Evolutionary conservation across 139 green algal species (phyloP).

Genomic region (Volvox africanus): DNA sequence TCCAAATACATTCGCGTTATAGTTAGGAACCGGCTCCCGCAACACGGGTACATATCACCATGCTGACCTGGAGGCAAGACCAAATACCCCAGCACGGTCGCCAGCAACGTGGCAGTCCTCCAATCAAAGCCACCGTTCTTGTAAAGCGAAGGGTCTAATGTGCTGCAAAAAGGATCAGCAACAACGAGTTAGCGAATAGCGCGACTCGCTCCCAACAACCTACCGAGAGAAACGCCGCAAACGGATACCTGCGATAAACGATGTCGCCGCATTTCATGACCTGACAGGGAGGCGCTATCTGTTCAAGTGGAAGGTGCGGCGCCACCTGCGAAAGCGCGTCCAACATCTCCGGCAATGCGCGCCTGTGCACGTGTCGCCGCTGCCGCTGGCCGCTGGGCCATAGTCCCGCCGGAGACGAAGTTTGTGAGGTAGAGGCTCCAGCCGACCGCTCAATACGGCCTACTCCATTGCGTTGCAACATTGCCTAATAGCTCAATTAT

Average conservation of each 20-base stretch:
- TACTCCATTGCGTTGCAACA: slow-evolving; percentile 1
- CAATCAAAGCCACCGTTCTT: slow-evolving; percentile 80
- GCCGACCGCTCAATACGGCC: slow-evolving; percentile 41
- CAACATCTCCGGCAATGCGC: slow-evolving; percentile 21
- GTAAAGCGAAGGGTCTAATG: slow-evolving; percentile 87
- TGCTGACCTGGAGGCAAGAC: slow-evolving; percentile 73
- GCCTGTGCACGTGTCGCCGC: not conserved
- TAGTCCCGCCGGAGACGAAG: no score
- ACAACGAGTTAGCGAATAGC: not conserved
- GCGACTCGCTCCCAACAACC: slow-evolving; percentile 15
- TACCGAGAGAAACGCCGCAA: not conserved
- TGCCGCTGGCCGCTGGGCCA: not conserved
- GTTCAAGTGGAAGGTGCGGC: slow-evolving; percentile 74
- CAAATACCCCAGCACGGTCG: slow-evolving; percentile 71
- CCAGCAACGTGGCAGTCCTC: slow-evolving; percentile 68
- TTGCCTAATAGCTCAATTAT: not conserved
- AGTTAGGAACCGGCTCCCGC: no score
- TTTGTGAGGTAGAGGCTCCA: slow-evolving; percentile 34
- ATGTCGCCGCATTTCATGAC: slow-evolving; percentile 92
- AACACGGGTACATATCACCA: not conserved
- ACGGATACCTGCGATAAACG: slow-evolving; percentile 83
- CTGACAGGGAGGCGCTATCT: slow-evolving; percentile 85
- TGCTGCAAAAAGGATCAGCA: slow-evolving; percentile 68
- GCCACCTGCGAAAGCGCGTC: slow-evolving; percentile 19
- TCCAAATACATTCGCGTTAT: no score